Evolutionary conservation across 345 rosid species (phyloP), one percentile per base, ranked within the genome.

Genomic region (Geranium rotundifolium): DNA sequence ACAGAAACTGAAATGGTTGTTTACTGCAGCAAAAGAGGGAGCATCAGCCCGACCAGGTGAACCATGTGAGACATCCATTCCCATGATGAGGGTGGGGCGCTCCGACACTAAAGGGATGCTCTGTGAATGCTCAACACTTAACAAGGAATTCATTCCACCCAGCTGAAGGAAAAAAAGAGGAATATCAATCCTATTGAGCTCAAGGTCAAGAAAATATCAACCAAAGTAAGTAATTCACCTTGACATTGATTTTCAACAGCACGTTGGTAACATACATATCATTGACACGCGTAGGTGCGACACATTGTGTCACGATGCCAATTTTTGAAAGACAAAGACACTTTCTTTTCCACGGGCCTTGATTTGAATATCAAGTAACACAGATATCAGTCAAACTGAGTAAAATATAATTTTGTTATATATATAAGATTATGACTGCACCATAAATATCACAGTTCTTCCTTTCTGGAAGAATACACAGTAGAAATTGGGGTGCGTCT

Each of bases 361-460:
- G 1, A 4, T 1, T 4, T 6, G 9, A 1, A 41, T 4, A 41
- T 41, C 50, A 41, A n/a, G n/a, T n/a, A n/a, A n/a, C n/a, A n/a
- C n/a, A n/a, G n/a, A n/a, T n/a, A 41, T 41, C 50, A 41, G 50
- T 3, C 50, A 6, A 41, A 41, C 50, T 41, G 14, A 41, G 14
- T 41, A 41, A 41, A 41, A 41, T 41, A 4, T 1, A 41, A 31
- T 7, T n/a, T n/a, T n/a, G n/a, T n/a, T n/a, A n/a, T n/a, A n/a
- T n/a, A n/a, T n/a, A n/a, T n/a, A n/a, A n/a, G n/a, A n/a, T n/a
- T n/a, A n/a, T 19, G n/a, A 65, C 17, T 61, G 59, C 60, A 92
- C 99, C 99, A 67, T 93, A 90, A 63, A 93, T 17, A 54, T 82
- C 93, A 54, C 75, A 87, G 67, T 87, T 93, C 66, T 90, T 90